A percentile compares a stretch with the other conserved stretches of the same genome.
Evolutionary conservation across 148 eudicot genomes (phyloP).

Genomic region (Nepenthes gracilis): DNA sequence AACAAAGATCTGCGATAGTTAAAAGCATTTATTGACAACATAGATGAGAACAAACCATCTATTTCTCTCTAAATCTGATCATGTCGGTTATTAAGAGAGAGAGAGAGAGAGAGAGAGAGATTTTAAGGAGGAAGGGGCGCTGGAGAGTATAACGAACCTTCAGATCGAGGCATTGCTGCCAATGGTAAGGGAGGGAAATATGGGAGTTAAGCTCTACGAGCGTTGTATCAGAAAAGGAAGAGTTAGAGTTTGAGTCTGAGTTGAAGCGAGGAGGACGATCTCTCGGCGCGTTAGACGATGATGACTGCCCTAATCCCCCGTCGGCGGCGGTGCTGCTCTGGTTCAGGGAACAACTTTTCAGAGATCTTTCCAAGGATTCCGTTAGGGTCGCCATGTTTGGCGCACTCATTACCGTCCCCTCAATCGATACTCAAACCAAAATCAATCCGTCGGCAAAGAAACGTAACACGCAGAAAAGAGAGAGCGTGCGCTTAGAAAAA

Average conservation of each 20-base stretch:
- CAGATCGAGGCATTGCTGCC: conserved; percentile 96
- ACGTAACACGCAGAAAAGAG: too few relatives aligned
- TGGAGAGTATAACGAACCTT: conserved; percentile 28
- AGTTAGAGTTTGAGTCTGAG: neutral
- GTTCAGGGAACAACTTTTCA: conserved; percentile 66
- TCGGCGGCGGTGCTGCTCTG: conserved; percentile 11
- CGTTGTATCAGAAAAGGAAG: conserved; percentile 7
- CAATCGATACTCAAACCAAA: too few relatives aligned
- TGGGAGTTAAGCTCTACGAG: conserved; percentile 67
- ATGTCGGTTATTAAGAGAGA: neutral
- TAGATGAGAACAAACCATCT: too few relatives aligned
- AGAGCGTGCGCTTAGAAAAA: too few relatives aligned
- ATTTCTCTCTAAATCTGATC: neutral
- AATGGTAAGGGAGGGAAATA: conserved; percentile 61
- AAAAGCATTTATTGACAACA: too few relatives aligned
- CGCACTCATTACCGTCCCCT: neutral
- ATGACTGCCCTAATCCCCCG: conserved; percentile 6
- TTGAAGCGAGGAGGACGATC: neutral
- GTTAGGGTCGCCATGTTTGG: conserved; percentile 61
- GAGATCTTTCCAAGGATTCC: conserved; percentile 69
- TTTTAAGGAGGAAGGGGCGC: neutral
- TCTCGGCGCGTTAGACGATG: conserved; percentile 17
- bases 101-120: neutral
- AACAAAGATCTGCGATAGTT: too few relatives aligned
- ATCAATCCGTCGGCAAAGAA: too few relatives aligned